Evolutionary conservation across 2,329 filamentous ascomycete species (phyloP).

Genomic region (Mariannaea sp.): DNA sequence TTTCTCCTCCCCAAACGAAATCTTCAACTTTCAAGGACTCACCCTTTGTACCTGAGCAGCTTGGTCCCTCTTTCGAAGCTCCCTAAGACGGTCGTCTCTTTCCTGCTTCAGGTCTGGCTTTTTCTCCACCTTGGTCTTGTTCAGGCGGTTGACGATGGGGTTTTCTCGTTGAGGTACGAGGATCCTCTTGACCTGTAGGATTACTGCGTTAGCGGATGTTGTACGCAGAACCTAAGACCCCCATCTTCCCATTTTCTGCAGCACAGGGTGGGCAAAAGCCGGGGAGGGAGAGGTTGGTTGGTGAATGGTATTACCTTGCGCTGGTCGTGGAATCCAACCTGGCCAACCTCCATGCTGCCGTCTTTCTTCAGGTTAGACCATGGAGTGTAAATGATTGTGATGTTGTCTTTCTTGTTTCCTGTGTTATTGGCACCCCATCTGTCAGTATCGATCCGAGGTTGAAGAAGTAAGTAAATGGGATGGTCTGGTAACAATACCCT

Average conservation of each 20-base stretch:
- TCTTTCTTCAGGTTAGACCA: conserved; percentile 97
- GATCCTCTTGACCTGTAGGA: conserved; percentile 73
- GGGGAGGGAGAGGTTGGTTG: too few relatives aligned
- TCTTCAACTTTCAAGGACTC: conserved; percentile 34
- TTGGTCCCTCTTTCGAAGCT: conserved; percentile 74
- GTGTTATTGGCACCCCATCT: neutral
- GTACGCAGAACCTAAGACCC: too few relatives aligned
- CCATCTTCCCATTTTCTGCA: too few relatives aligned
- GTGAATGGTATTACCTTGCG: conserved; percentile 59
- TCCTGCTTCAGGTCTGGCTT: conserved; percentile 83
- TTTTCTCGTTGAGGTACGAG: conserved; percentile 84
- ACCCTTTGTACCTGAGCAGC: conserved; percentile 66
- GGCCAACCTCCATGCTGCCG: conserved; percentile 91
- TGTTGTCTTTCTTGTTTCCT: conserved; percentile 99
- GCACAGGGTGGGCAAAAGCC: too few relatives aligned
- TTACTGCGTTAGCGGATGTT: neutral
- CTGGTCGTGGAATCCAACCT: conserved; percentile 91
- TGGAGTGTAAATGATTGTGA: conserved; percentile 95
- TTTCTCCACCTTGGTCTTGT: conserved; percentile 92
- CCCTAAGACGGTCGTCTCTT: conserved; percentile 74
- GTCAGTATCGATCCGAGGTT: too few relatives aligned
- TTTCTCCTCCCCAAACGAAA: too few relatives aligned
- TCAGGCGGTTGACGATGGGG: conserved; percentile 91
- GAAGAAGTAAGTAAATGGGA: too few relatives aligned
- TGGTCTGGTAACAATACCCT: conserved; percentile 68